Percentiles rank a stretch among this genome's conserved stretches.
phyloP scores from a whole-genome alignment of 805 yeast genomes.

The Sugiyamaella qingdaonensis region DNA sequence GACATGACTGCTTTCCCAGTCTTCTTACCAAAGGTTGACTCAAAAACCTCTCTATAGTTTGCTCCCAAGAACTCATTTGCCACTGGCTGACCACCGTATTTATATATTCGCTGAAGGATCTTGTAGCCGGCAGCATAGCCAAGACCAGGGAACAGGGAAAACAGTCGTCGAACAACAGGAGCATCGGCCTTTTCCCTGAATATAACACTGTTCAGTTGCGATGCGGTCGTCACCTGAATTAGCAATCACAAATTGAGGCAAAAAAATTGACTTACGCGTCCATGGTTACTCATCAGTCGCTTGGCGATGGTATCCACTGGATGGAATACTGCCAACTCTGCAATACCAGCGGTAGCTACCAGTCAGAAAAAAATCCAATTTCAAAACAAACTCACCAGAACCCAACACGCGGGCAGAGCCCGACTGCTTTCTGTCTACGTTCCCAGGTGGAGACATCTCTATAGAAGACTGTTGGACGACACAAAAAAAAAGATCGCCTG shows the following conservation, averaged over 20 bases:
- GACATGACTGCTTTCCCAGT: conserved; percentile 96
- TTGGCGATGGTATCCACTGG: conserved; percentile 98
- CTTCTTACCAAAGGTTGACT: conserved; percentile 78
- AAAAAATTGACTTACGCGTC: conserved; percentile 39
- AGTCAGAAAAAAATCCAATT: background rate
- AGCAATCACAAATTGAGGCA: background rate
- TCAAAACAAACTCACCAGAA: conserved; percentile 41
- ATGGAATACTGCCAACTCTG: conserved; percentile 95
- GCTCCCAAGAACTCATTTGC: conserved; percentile 86
- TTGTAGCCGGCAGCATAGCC: conserved; percentile 98
- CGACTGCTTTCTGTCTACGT: conserved; percentile 68
- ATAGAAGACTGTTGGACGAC: background rate
- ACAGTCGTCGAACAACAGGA: conserved; percentile 62
- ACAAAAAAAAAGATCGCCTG: background rate
- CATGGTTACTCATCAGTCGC: conserved; percentile 86
- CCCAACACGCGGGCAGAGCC: conserved; percentile 89
- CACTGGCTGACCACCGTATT: conserved; percentile 98
- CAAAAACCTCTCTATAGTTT: conserved; percentile 68
- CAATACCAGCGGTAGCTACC: conserved; percentile 87
- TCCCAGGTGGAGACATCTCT: conserved; percentile 26
- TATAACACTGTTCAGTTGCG: conserved; percentile 78
- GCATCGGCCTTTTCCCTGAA: conserved; percentile 77
- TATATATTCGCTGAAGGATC: conserved; percentile 93
- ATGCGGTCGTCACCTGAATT: conserved; percentile 44
- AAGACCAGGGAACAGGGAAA: conserved; percentile 93